phyloP scores from a whole-genome alignment of 805 yeast species.

The Sugiyamaella boreocaroliniensis region DNA sequence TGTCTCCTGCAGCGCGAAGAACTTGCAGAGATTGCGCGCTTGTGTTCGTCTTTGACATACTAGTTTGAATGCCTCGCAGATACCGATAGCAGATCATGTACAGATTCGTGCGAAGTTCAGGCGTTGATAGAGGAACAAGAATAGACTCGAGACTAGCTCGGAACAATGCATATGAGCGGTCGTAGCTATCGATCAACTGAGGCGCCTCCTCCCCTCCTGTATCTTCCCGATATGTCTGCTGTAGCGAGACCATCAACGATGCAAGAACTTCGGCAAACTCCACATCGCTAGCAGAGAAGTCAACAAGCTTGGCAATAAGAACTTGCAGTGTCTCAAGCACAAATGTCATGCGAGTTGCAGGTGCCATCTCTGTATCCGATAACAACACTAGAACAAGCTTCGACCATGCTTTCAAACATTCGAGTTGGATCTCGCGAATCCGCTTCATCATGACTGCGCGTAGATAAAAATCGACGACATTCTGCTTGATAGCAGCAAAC shows the following conservation, averaged over 20 bases:
- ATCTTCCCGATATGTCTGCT: slow-evolving; percentile 52
- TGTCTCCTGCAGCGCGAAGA: slow-evolving; percentile 52
- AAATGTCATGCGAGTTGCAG: slow-evolving; percentile 48
- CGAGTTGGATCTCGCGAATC: slow-evolving; percentile 42
- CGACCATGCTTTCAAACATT: slow-evolving; percentile 75
- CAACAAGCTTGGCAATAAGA: slow-evolving; percentile 68
- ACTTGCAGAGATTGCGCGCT: slow-evolving; percentile 45
- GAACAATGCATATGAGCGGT: slow-evolving; percentile 61
- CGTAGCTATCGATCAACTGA: slow-evolving; percentile 30
- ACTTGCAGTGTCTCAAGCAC: slow-evolving; percentile 71
- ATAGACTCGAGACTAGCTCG: slow-evolving; percentile 70
- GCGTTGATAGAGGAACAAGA: slow-evolving; percentile 58
- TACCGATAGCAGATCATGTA: slow-evolving; percentile 68
- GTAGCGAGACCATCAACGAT: slow-evolving; percentile 64
- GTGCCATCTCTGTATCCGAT: slow-evolving; percentile 48
- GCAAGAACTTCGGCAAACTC: slow-evolving; percentile 69
- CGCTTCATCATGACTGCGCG: neutral
- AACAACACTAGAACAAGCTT: slow-evolving; percentile 68
- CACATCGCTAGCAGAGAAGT: slow-evolving; percentile 60
- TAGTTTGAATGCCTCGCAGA: slow-evolving; percentile 36
- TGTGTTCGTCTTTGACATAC: slow-evolving; percentile 29
- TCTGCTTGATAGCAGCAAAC: neutral
- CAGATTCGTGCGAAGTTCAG: slow-evolving; percentile 66
- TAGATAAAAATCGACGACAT: neutral
- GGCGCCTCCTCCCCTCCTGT: slow-evolving; percentile 13